Evolutionary conservation across 805 yeast species (phyloP), one percentile per base, ranked within the genome.

Genomic region (Alloascoidea hylecoeti): DNA sequence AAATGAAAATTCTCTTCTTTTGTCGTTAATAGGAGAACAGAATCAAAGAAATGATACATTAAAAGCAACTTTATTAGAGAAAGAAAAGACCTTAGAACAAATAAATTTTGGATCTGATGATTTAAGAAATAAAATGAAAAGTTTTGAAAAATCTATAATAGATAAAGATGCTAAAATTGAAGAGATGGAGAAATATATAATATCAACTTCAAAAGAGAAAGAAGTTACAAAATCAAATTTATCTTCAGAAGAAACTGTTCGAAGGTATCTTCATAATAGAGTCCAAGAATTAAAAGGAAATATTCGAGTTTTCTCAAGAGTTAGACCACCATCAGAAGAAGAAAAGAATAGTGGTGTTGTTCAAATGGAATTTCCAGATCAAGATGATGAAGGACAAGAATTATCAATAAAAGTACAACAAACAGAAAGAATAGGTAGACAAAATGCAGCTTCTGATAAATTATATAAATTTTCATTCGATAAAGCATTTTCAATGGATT

Each of bases 281-380:
- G 60, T 89, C 4, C 96, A 86, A 54, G 95, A 84, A 42, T 55
- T 89, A 30, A 82, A 86, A 55, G 97, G 98, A 1, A 92, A 85
- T 49, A 86, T 92, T 23, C 61, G 97, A 35, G 96, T 89, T 0
- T 84, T 78, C 48, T 89, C 96, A 51, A 65, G 98, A 32, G 65
- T 89, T 3, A 66, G 94, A 39, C 96, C 96, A 0, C 17, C 35
- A 4, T 4, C 36, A 9, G 42, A 38, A 41, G 47, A 46, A 46
- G 49, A n/a, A 9, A 9, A 23, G 30, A n/a, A n/a, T 9, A 9
- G n/a, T 9, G 52, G 49, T 9, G 41, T 47, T 2, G 49, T 57
- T 3, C 53, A 55, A 13, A 49, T 68, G n/a, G 32, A 37, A n/a
- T 53, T 39, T 37, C 58, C 61, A 1, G 62, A 55, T 37, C 36